Base-by-base conservation (phyloP, 495 filamentous ascomycete species). In the Penicillium tannophilum region DNA sequence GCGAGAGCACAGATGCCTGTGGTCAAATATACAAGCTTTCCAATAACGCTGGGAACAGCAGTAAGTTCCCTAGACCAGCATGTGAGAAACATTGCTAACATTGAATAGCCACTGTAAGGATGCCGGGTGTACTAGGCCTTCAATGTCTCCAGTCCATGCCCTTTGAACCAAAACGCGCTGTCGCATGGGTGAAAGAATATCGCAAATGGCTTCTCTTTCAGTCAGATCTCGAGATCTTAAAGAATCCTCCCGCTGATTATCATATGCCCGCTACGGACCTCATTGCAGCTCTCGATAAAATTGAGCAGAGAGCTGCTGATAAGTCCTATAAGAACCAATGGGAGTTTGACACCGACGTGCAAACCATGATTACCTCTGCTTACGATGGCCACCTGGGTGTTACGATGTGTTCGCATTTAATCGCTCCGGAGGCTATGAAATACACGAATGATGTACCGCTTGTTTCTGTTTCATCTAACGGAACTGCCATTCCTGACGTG, bases 131-230 rank as follows among this genome's bases (percentile, higher is more conserved):
- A 30, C 54, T 71, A 26, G 79, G 68, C 3, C 79, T 74, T 55
- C 61, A 73, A 11, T 85, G 81, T 59, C 69, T 85, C 3, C 66
- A 58, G 10, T 77, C 66, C 33, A 75, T 82, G n/a, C 81, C 82
- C 3, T 83, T 85, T 61, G 75, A 80, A 58, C 16, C 71, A 2
- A 78, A 71, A n/a, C 75, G 80, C 12, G 82, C 76, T 14, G 63
- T 68, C 16, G 61, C 68, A 12, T 81, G 84, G 57, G 36, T 83
- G 20, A 57, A 69, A 17, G 83, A 85, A 60, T 81, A 75, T 55
- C 79, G 77, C 57, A 72, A 81, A 24, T 79, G 76, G 8, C 52
- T 84, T 1, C 73, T 82, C 58, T 82, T 82, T 49, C 81, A 84
- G 56, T 76, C 65, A 52, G 82, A 79, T 0, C 50, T 82, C 8